Base-by-base conservation (phyloP, 306 rosid genomes). In the Quercus variabilis region DNA sequence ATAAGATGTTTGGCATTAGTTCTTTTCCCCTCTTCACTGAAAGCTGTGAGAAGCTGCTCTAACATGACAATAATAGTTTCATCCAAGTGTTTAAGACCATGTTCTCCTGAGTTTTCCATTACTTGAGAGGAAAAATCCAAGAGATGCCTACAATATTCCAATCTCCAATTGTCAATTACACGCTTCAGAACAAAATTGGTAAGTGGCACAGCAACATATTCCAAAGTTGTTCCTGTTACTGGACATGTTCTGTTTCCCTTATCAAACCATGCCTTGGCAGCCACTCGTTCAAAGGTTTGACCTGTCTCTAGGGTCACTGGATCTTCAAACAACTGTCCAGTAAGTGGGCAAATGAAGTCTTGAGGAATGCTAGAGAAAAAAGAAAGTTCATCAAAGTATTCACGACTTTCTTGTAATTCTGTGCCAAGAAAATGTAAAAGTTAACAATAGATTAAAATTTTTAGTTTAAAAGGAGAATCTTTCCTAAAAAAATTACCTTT, bases 231-330 rank as follows among this genome's bases (percentile, higher is more conserved):
- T 82, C 94, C 93, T 52, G 97, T 92, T 28, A 89, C 85, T 0
- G 97, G 98, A 67, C 98, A 92, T 69, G 90, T 86, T 84, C 63
- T 83, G 78, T 90, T 90, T 80, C 97, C 96, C 81, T 87, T 84
- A 77, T 84, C 86, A 82, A 94, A 87, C 98, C 98, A 92, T 72
- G 87, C 82, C 84, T 83, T 83, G 65, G 92, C 87, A 69, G 96
- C 93, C 30, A 76, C 78, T 71, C 78, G 81, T 82, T 94, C 97
- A 78, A 88, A 94, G 70, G 96, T 94, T 84, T 92, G 89, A 20
- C 97, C 96, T 38, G 93, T 89, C 86, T 92, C 94, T 81, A 94
- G 68, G 58, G 94, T 94, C 69, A 92, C 90, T 14, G 98, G 98
- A 73, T 94, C 96, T 78, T 92, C 91, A 80, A 92, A 90, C 55